Evolutionary conservation across 2,329 filamentous ascomycete genomes (phyloP).

Genomic region (Trichocomaceae sp.): DNA sequence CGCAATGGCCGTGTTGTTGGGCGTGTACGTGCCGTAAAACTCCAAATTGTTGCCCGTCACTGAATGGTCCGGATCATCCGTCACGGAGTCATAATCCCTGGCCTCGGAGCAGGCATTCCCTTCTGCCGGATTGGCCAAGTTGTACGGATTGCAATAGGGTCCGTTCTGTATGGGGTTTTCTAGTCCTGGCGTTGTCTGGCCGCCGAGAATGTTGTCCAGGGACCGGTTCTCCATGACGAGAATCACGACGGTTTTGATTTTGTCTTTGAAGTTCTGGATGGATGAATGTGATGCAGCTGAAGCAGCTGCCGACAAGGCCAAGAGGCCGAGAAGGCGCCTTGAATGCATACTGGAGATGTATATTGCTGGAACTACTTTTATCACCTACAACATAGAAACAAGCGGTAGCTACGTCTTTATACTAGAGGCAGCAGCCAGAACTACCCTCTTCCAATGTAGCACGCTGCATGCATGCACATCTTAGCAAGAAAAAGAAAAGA

Average conservation of each 20-base stretch:
- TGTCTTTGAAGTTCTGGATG: slow-evolving; percentile 17
- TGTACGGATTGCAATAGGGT: slow-evolving; percentile 37
- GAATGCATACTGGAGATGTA: slow-evolving; percentile 2
- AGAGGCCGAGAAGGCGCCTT: slow-evolving; percentile 4
- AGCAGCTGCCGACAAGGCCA: slow-evolving; percentile 7
- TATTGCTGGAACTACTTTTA: too few species aligned
- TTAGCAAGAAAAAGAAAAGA: too few species aligned
- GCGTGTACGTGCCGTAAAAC: slow-evolving; percentile 35
- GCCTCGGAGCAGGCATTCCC: slow-evolving; percentile 24
- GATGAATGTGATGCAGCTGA: slow-evolving; percentile 8
- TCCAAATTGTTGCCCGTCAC: slow-evolving; percentile 40
- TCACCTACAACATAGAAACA: too few species aligned
- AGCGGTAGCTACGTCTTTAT: too few species aligned
- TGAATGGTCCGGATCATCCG: slow-evolving; percentile 41
- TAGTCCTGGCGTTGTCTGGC: slow-evolving; percentile 31
- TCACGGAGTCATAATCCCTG: slow-evolving; percentile 18
- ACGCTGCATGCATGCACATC: too few species aligned
- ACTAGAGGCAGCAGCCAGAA: too few species aligned
- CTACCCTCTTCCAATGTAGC: too few species aligned
- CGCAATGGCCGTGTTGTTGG: slow-evolving; percentile 14
- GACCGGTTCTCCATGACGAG: slow-evolving; percentile 41
- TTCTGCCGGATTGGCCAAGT: slow-evolving; percentile 26
- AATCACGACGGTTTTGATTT: slow-evolving; percentile 46
- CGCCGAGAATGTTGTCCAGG: slow-evolving; percentile 38
- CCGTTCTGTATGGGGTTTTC: slow-evolving; percentile 29